Evolutionary conservation across 306 rosid genomes (phyloP), one percentile per base, ranked within the genome.

Genomic region (Cucumis cinereus): DNA sequence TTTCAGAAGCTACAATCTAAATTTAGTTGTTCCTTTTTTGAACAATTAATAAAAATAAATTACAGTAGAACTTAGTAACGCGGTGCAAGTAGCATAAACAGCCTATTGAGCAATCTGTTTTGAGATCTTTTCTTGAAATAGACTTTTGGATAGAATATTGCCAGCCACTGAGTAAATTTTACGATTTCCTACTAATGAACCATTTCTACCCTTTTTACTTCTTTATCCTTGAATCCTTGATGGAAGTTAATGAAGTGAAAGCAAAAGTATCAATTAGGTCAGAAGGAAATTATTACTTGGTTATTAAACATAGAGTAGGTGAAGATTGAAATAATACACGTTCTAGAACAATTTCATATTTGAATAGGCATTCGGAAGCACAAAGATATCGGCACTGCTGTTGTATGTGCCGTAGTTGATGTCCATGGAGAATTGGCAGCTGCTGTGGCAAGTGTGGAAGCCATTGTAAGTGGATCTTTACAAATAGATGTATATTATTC

Each of bases 401-500:
- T 91, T 71, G 97, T 91, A 10, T 89, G 96, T 82, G 90, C 79
- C 67, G 55, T 93, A 87, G 87, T 91, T 85, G 93, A 91, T 86
- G 73, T 56, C 41, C 84, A 77, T 80, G 97, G 97, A 54, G 97
- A 93, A 83, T 79, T 86, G 77, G 90, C 91, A 45, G 91, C 91
- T 71, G 98, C 86, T 73, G 96, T 89, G 77, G 97, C 98, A 12
- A 87, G 91, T 84, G 92, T 91, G 66, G 92, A 87, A 76, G 88
- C 96, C 79, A 81, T 93, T 78, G 97, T 93, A 85, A 88, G 97
- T 85, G 76, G 66, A 78, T 64, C 67, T 61, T 74, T 66, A 43
- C 22, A 66, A 28, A 61, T 41, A 66, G 77, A 83, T 81, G 61
- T 73, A 74, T 76, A 28, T 15, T 14, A 8, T 77, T 16, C 4